A percentile compares a stretch with the other conserved stretches of the same genome.
These are phyloP conservation scores for Hypoxylon sp. DNA, from an alignment of 2,329 filamentous ascomycete genomes.

Conservation along the genomic window DNA sequence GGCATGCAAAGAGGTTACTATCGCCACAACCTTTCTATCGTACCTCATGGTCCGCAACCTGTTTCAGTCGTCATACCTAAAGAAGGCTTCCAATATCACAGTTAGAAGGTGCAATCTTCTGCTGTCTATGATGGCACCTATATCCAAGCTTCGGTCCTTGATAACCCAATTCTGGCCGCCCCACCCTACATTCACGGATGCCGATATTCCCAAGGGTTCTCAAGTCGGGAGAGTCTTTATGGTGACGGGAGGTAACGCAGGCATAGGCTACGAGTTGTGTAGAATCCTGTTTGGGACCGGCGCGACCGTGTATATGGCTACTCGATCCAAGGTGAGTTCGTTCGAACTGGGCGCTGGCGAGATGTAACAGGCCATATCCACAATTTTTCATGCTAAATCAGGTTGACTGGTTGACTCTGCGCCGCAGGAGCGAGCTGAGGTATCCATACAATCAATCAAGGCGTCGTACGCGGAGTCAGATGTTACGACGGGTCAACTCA, in stretches of 20 bases:
- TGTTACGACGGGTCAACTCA: slow-evolving; percentile 32
- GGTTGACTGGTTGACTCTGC: slow-evolving; percentile 7
- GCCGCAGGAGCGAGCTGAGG: slow-evolving; percentile 49
- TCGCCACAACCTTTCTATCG: not conserved
- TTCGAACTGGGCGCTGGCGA: slow-evolving; percentile 8
- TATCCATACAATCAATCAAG: slow-evolving; percentile 54
- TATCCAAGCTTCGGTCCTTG: slow-evolving; percentile 1
- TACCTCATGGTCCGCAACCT: not conserved
- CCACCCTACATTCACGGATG: slow-evolving; percentile 46
- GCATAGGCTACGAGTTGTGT: slow-evolving; percentile 65
- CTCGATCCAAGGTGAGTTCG: slow-evolving; percentile 55
- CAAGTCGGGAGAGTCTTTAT: slow-evolving; percentile 58
- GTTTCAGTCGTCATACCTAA: not conserved
- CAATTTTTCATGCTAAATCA: slow-evolving; percentile 2
- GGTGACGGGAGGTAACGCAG: slow-evolving; percentile 61
- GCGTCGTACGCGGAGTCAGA: slow-evolving; percentile 16
- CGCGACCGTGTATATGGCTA: slow-evolving; percentile 68
- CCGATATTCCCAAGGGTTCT: slow-evolving; percentile 42
- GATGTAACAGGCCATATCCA: slow-evolving; percentile 6
- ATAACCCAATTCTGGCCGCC: slow-evolving; percentile 48
- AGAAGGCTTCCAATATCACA: not conserved
- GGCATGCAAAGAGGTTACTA: not conserved
- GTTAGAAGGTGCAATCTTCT: not conserved
- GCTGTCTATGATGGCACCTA: slow-evolving; percentile 5
- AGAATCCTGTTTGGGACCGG: slow-evolving; percentile 67